Base-by-base conservation (phyloP, 192 early-diverging fungal species). In the Coemansia sp. region DNA sequence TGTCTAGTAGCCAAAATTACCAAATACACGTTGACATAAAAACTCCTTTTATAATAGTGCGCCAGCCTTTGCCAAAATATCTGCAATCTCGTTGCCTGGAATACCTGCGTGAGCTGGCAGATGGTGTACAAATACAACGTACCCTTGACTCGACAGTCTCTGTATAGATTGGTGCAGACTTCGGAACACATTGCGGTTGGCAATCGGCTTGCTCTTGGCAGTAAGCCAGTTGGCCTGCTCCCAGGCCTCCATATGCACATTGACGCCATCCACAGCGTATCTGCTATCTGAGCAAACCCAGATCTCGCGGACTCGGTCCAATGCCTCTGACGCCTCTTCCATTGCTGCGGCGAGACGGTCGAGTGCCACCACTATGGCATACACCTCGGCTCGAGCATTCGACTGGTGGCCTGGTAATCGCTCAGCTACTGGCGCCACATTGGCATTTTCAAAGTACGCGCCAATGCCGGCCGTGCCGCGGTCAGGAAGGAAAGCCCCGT, bases 201-300 rank as follows among this genome's bases (percentile, higher is more conserved):
- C 79, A 35, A 81, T 54, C 1, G 66, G 79, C 27, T 38, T 64
- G 11, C 79, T 73, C 46, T 81, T 81, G 58, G 70, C 62, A 0
- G 73, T 76, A 5, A 69, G 37, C 79, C 79, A 81, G 27, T 59
- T 53, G 20, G 68, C 36, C 29, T 32, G 41, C 45, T 66, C 62
- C 79, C 79, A 81, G 17, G 70, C 47, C 56, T 81, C 79, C 39
- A 60, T 66, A 38, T 76, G 39, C 22, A 81, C 46, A n/a, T 81
- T 81, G 42, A 73, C 70, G 0, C 69, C 79, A 20, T 81, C 69
- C n/a, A 81, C 79, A 11, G 70, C 79, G 27, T 76, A 76, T 57
- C 65, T 59, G 66, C 79, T 81, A 38, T 81, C 79, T 11, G 79
- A 71, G 60, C 79, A 81, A 5, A 76, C 45, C 79, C 79, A 81